These are phyloP conservation scores for Didymella keratinophila DNA, from an alignment of 2,329 filamentous ascomycete species.

Conservation along the genomic window DNA sequence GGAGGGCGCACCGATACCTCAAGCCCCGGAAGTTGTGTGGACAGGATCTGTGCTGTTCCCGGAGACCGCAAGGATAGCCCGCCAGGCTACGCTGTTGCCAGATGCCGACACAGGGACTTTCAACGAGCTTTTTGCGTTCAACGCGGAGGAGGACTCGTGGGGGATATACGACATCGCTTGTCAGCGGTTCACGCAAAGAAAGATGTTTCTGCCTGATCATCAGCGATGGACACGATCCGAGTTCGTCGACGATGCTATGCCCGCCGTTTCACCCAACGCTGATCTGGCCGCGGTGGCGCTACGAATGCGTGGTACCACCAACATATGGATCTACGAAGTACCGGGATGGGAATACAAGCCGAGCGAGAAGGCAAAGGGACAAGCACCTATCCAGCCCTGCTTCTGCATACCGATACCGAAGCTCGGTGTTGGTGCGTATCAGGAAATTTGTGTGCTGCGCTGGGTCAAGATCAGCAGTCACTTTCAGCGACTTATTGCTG, in stretches of 20 bases:
- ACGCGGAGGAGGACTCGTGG: constrained; percentile 52
- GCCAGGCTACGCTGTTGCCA: constrained; percentile 51
- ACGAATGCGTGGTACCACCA: constrained; percentile 49
- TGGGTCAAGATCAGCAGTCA: constrained; percentile 45
- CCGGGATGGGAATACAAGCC: constrained; percentile 48
- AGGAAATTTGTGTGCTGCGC: constrained; percentile 49
- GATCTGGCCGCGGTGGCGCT: constrained; percentile 51
- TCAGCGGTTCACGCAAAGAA: constrained; percentile 49
- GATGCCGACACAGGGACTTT: constrained; percentile 50
- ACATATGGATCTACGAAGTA: constrained; percentile 51
- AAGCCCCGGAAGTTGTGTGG: constrained; percentile 49
- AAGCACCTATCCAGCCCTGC: constrained; percentile 49
- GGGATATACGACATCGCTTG: constrained; percentile 51
- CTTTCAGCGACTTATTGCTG: constrained; percentile 49
- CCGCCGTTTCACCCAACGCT: constrained; percentile 49
- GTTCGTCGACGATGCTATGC: constrained; percentile 52
- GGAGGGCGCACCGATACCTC: constrained; percentile 50
- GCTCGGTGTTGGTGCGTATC: constrained; percentile 41
- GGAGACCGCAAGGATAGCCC: constrained; percentile 48
- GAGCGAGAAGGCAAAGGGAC: constrained; percentile 33
- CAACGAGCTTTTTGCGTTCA: constrained; percentile 53
- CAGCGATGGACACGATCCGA: constrained; percentile 50
- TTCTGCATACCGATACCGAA: constrained; percentile 49
- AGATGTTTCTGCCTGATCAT: constrained; percentile 50
- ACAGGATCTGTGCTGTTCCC: constrained; percentile 53